Evolutionary conservation across 2,329 filamentous ascomycete species (phyloP).

Genomic region (Pseudogymnoascus sp.): DNA sequence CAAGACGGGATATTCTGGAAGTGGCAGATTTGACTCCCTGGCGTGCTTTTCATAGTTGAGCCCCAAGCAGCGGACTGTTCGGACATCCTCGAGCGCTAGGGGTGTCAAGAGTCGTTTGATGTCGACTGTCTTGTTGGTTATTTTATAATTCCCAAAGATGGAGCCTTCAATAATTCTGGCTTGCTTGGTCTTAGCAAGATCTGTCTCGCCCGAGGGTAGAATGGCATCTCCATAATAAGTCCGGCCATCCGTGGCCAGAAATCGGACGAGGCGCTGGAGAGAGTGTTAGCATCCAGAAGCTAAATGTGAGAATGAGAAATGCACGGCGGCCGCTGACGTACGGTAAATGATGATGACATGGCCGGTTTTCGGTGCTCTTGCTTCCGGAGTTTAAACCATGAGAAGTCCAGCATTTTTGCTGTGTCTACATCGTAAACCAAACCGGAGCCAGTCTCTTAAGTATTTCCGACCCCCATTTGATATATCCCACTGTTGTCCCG

Average conservation of each 20-base stretch:
- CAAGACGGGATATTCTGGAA: slow-evolving; percentile 63
- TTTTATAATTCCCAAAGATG: slow-evolving; percentile 55
- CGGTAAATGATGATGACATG: slow-evolving; percentile 6
- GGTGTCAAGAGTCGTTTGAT: slow-evolving; percentile 54
- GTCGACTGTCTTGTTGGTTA: slow-evolving; percentile 53
- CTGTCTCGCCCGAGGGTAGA: slow-evolving; percentile 49
- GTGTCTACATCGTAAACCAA: background rate
- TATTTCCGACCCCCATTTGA: slow-evolving; percentile 6
- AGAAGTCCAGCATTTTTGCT: background rate
- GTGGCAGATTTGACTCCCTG: slow-evolving; percentile 58
- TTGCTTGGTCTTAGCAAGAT: slow-evolving; percentile 52
- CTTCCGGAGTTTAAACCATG: background rate
- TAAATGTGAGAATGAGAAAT: background rate
- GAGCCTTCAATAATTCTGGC: slow-evolving; percentile 57
- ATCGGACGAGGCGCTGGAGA: slow-evolving; percentile 60
- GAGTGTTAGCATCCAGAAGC: background rate
- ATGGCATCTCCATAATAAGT: slow-evolving; percentile 70
- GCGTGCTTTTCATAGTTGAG: slow-evolving; percentile 68
- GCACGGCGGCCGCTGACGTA: background rate
- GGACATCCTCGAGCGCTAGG: slow-evolving; percentile 52
- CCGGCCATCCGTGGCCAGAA: slow-evolving; percentile 61
- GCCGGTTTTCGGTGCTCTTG: slow-evolving; percentile 2
- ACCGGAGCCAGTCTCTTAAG: background rate
- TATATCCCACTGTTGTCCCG: background rate
- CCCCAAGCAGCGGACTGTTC: slow-evolving; percentile 60